Evolutionary conservation across 225 moss, liverwort and hornwort species (phyloP), one percentile per base, ranked within the genome.

Genomic region (Ulota crispa): DNA sequence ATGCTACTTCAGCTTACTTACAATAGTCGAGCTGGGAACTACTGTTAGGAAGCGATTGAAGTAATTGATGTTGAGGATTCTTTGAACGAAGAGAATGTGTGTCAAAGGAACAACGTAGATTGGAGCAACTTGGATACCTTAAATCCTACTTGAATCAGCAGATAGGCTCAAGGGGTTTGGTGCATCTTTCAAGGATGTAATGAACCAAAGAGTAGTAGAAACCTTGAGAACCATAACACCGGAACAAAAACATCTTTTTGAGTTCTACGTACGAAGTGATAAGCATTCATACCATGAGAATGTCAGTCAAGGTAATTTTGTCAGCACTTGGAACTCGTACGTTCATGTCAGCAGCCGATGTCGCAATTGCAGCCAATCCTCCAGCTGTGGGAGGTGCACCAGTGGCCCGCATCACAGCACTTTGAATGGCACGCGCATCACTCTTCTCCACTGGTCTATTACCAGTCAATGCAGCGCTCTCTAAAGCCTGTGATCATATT

Each of bases 351-450:
- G 93, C 96, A 52, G 95, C 95, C 9, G 95, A 72, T 75, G 91
- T 93, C 1, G 96, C 93, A 28, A 82, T 76, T 43, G 96, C 88
- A 77, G 89, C 95, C 42, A 95, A 70, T 15, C 95, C 93, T 42
- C 95, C 93, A 26, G 86, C 23, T 7, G 80, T 72, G 43, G 72
- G 43, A 37, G 92, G 28, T 4, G 78, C 65, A 36, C 96, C 96
- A 8, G 91, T 97, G 3, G 96, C 95, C 8, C 90, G 88, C 43
- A 82, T 77, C 45, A 93, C 92, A 19, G 93, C 96, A 41, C 96
- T 94, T 82, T 85, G 78, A 27, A 97, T 97, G 24, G 96, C 96
- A 28, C 92, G 87, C 9, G 95, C 96, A 78, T 97, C 92, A 37
- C 82, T 81, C 31, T 81, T 79, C 8, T 59, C 84, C 6, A 93